phyloP scores from a whole-genome alignment of 148 eudicot species.

The Nyssa sinensis region DNA sequence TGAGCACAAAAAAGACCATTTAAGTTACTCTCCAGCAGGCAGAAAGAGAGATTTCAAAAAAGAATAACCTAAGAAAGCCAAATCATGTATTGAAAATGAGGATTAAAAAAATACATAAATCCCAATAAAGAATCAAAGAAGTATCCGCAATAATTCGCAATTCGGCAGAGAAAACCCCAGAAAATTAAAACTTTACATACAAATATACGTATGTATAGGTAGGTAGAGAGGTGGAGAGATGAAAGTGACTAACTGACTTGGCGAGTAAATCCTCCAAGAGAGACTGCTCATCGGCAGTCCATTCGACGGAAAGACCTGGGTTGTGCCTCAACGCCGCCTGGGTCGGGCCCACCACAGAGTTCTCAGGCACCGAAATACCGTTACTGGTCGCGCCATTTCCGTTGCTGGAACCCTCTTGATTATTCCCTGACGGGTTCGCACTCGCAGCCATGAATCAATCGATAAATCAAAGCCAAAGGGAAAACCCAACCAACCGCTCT shows the following conservation, averaged over 20 bases:
- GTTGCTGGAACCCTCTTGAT: conserved; percentile 28
- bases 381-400: conserved; percentile 29
- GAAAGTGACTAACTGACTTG: conserved; percentile 55
- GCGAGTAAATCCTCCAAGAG: conserved; percentile 62
- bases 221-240: background rate
- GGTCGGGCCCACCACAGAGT: conserved; percentile 43
- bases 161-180: background rate
- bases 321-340: conserved; percentile 60
- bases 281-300: conserved; percentile 80
- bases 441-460: conserved; percentile 39
- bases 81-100: too few species aligned
- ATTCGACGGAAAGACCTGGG: conserved; percentile 65
- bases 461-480: background rate
- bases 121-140: background rate
- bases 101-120: background rate
- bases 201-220: background rate
- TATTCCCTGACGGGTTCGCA: conserved; percentile 59
- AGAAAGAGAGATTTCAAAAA: background rate
- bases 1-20: background rate
- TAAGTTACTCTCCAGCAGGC: background rate
- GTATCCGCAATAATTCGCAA: background rate
- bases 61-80: background rate
- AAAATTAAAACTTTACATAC: background rate
- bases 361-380: conserved; percentile 46
- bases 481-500: background rate